Evolutionary conservation across 345 rosid species (phyloP), one percentile per base, ranked within the genome.

Genomic region (Eucalyptus curtisii): DNA sequence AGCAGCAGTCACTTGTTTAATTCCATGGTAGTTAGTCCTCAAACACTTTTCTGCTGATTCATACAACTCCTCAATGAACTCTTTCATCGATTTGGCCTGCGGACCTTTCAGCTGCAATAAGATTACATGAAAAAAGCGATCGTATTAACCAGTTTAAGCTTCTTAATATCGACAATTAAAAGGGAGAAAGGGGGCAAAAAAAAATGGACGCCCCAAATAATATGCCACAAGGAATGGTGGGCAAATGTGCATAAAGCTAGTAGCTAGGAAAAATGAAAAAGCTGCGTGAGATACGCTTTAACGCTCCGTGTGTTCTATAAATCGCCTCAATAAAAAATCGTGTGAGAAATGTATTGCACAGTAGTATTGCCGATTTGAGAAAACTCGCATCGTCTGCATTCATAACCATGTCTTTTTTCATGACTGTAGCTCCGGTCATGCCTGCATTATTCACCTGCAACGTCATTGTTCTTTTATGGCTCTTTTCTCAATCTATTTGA

Each of bases 1-100:
- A n/a, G 87, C 88, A 49, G 53, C 88, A 15, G 89, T 90, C 52
- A 90, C 84, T n/a, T 48, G 76, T 53, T 87, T 90, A 33, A 88
- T 80, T 59, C 90, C 90, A n/a, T 79, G 79, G 88, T 88, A 91
- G 68, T 90, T 91, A 14, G 89, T 91, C 50, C 88, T 55, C 25
- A 88, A 33, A 82, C 90, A 88, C 37, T 88, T 61, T 76, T 59
- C 66, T 86, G 91, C 86, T 14, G 44, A 47, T 85, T 89, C 90
- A 33, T 57, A 82, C 14, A 88, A 89, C 86, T 88, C 88, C 37
- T 53, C 27, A 33, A 89, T 24, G 7, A 61, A 25, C 42, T 76
- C 87, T 24, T 40, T 86, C 8, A 89, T 84, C 61, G 88, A 17
- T 4, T 71, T 50, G 44, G 90, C 89, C 80, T 84, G 44, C 37